phyloP scores from a whole-genome alignment of 768 basidiomycete genomes.

The Panellus pusillus region DNA sequence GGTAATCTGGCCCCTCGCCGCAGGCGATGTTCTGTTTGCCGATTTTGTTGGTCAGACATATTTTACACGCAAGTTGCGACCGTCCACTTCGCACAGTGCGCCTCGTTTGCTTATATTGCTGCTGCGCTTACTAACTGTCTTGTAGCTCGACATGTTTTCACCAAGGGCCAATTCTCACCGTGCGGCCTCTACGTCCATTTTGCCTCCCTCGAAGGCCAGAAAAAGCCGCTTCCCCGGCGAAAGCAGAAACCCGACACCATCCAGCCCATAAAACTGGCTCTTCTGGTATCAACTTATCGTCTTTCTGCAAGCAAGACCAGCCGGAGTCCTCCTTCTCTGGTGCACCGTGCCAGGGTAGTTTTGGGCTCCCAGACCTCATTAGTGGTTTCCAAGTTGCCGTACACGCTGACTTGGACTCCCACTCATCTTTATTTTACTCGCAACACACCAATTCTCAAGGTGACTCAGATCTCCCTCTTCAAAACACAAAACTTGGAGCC shows the following conservation, averaged over 20 bases:
- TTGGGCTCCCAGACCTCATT: slow-evolving; percentile 14
- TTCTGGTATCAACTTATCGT: slow-evolving; percentile 25
- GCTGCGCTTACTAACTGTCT: not conserved
- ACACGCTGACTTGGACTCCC: slow-evolving; percentile 28
- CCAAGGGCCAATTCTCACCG: slow-evolving; percentile 28
- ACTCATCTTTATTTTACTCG: slow-evolving; percentile 26
- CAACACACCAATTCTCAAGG: slow-evolving; percentile 17
- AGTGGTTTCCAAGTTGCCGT: slow-evolving; percentile 25
- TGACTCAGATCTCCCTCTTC: slow-evolving; percentile 27
- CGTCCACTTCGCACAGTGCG: slow-evolving; percentile 29
- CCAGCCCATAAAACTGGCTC: slow-evolving; percentile 18
- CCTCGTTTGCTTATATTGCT: not conserved
- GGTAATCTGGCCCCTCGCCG: slow-evolving; percentile 30
- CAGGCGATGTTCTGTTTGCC: slow-evolving; percentile 29
- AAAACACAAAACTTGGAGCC: not conserved
- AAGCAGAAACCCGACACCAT: slow-evolving; percentile 1
- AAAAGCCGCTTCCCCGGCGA: not conserved
- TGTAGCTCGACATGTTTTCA: slow-evolving; percentile 27
- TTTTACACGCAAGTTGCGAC: slow-evolving; percentile 27
- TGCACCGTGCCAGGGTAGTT: slow-evolving; percentile 20
- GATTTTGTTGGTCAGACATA: slow-evolving; percentile 28
- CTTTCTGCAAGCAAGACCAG: slow-evolving; percentile 22
- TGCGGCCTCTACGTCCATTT: slow-evolving; percentile 28
- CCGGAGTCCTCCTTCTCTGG: slow-evolving; percentile 21
- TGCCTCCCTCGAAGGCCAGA: slow-evolving; percentile 28